Evolutionary conservation across 306 rosid genomes (phyloP).

Genomic region (Citrullus mucosospermus): DNA sequence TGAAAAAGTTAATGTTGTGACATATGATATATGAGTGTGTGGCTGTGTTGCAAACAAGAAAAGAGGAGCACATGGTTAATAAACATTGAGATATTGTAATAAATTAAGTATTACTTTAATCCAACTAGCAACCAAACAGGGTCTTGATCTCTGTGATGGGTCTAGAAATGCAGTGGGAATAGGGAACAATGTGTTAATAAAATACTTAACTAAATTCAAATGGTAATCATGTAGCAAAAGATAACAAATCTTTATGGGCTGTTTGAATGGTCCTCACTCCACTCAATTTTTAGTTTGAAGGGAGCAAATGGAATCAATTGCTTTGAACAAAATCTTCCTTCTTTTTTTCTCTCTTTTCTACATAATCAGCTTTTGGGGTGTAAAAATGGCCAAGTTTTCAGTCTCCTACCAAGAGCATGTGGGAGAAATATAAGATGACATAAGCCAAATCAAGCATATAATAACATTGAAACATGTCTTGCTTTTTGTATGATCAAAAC

Average conservation of each 20-base stretch:
- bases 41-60: slow-evolving; percentile 4
- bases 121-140: slow-evolving; percentile 6
- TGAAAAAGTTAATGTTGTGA: slow-evolving; percentile 3
- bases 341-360: neutral
- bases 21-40: slow-evolving; percentile 1
- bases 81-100: neutral
- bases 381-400: neutral
- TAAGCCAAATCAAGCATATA: neutral
- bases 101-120: neutral
- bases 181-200: slow-evolving; percentile 2
- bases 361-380: neutral
- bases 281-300: neutral
- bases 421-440: neutral
- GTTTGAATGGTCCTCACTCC: neutral
- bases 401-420: neutral
- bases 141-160: neutral
- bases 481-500: neutral
- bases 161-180: neutral
- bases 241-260: slow-evolving; percentile 8
- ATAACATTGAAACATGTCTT: neutral
- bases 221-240: neutral
- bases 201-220: neutral
- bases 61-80: neutral
- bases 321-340: slow-evolving; percentile 1
- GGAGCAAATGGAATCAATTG: neutral